These are phyloP conservation scores for Vitis hybrid DNA, from an alignment of 177 flowering plant species.

Conservation along the genomic window DNA sequence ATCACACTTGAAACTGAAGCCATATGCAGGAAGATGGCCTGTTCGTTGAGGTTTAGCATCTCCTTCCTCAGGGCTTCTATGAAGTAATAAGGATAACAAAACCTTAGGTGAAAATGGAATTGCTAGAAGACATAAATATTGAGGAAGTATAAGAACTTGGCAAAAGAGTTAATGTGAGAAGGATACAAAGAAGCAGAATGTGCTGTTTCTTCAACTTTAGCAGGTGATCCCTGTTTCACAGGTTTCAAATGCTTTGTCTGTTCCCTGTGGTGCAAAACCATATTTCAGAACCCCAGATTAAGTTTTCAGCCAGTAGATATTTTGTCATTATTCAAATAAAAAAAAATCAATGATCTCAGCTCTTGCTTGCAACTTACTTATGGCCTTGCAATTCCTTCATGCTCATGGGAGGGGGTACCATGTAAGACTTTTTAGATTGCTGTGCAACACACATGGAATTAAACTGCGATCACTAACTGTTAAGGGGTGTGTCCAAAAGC, in stretches of 20 bases:
- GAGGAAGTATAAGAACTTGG: neutral
- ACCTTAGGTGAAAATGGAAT: neutral
- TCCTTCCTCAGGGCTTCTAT: neutral
- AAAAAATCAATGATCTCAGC: too few species aligned
- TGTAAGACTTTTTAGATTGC: neutral
- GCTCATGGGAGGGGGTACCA: neutral
- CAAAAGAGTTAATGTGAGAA: neutral
- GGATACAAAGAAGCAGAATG: neutral
- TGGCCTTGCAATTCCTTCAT: neutral
- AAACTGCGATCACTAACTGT: neutral
- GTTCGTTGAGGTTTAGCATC: constrained; percentile 5
- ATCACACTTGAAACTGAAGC: constrained; percentile 3
- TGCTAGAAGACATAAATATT: neutral
- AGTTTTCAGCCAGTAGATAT: too few species aligned
- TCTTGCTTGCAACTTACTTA: neutral
- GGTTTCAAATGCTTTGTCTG: too few species aligned
- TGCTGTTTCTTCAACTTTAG: too few species aligned
- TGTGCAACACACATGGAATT: neutral
- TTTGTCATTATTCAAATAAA: too few species aligned
- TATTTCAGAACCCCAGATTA: too few species aligned
- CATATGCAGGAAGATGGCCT: constrained; percentile 10
- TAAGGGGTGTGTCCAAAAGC: neutral
- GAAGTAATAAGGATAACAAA: neutral
- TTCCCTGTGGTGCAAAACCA: too few species aligned
- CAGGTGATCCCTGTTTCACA: too few species aligned